These are phyloP conservation scores for Choiromyces venosus DNA, from an alignment of 495 filamentous ascomycete genomes.

Conservation along the genomic window DNA sequence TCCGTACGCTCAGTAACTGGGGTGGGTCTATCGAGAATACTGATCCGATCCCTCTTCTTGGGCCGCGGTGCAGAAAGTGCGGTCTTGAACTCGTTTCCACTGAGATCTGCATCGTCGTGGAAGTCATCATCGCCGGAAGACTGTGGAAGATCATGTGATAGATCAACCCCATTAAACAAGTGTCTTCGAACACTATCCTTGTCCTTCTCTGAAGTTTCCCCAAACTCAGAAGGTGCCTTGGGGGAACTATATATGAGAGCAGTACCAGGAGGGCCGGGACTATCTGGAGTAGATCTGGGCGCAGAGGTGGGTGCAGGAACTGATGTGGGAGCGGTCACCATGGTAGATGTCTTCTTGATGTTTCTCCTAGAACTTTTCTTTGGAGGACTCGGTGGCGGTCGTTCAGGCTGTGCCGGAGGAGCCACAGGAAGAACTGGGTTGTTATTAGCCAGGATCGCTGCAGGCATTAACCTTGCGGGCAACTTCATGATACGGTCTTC, in stretches of 20 bases:
- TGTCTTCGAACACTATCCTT: conserved; percentile 39
- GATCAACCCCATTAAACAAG: conserved; percentile 36
- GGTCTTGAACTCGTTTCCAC: conserved; percentile 60
- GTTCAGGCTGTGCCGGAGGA: conserved; percentile 42
- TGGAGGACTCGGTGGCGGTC: conserved; percentile 30
- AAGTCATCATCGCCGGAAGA: conserved; percentile 41
- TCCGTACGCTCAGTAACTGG: conserved; percentile 9
- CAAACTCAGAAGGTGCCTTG: conserved; percentile 15
- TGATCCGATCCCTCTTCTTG: conserved; percentile 30
- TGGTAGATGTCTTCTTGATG: conserved; percentile 30
- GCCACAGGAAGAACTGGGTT: conserved; percentile 12
- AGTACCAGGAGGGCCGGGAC: conserved; percentile 57
- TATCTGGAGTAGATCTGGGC: conserved; percentile 26
- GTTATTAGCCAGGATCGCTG: conserved; percentile 51
- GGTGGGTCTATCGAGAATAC: conserved; percentile 27
- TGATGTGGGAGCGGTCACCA: conserved; percentile 27
- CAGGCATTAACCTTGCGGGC: conserved; percentile 71
- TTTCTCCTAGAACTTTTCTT: conserved; percentile 40
- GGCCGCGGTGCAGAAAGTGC: conserved; percentile 57
- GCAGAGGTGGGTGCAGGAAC: conserved; percentile 23
- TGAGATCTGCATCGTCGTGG: conserved; percentile 54
- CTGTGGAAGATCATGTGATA: conserved; percentile 29
- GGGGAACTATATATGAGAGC: conserved; percentile 32
- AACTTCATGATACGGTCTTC: conserved; percentile 68
- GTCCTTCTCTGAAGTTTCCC: conserved; percentile 42